Base-by-base conservation (phyloP, 2,329 filamentous ascomycete species). In the Colletotrichum chrysophilum region DNA sequence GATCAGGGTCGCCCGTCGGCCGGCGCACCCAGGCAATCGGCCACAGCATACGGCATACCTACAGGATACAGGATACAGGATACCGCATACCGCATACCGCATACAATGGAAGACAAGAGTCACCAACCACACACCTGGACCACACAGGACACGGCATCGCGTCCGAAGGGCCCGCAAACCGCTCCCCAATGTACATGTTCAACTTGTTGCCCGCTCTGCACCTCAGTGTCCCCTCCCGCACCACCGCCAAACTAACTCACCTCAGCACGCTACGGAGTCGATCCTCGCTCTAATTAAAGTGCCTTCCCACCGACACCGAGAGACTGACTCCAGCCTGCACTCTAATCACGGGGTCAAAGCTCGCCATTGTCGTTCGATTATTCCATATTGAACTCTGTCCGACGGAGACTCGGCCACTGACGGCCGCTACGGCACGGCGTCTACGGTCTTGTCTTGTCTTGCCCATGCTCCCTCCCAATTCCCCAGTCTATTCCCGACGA, bases 201-300 rank as follows among this genome's bases (percentile, higher is more conserved):
- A 62, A 43, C 56, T 70, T 60, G n/a, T 38, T 38, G 36, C 36
- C 36, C 36, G 36, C 52, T 43, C 48, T 14, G 55, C 48, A 67
- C 14, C 21, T 38, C 36, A 38, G 36, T 38, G 36, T 43, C 36
- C 36, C 36, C 36, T 62, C 18, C 38, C 38, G 66, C 67, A 69
- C 38, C 32, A 70, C 38, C 67, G 65, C 16, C 43, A 70, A 62
- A 48, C 43, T 21, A 62, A 52, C 43, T 52, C 43, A 52, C 43
- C 43, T 52, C 43, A 52, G 43, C 43, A 52, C 43, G 43, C 43
- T 34, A 64, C 26, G 10, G 43, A 34, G 38, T 65, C 64, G 38
- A 70, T 69, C 66, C 32, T 74, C 58, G 71, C 43, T 38, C 58
- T 65, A 60, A 74, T 65, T 56, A 30, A 60, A 70, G 66, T 34